Base-by-base conservation (phyloP, 495 filamentous ascomycete genomes). In the Penicillium angulare region DNA sequence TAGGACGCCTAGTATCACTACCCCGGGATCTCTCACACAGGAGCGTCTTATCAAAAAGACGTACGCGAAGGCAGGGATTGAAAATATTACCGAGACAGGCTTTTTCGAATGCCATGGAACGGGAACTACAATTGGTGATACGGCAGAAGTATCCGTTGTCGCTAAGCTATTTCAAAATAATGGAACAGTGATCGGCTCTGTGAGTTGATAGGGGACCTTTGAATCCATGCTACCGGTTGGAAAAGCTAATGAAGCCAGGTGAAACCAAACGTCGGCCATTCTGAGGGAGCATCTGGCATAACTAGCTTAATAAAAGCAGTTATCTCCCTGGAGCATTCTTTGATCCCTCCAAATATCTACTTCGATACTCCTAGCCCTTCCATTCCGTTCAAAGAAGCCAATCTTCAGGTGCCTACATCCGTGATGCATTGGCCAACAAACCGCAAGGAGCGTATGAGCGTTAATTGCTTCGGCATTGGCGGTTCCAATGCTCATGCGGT, bases 21-120 rank as follows among this genome's bases (percentile, higher is more conserved):
- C n/a, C n/a, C n/a, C n/a, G n/a, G n/a, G n/a, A n/a, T n/a, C n/a
- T n/a, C n/a, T n/a, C n/a, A n/a, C n/a, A n/a, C n/a, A n/a, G n/a
- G n/a, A n/a, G n/a, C n/a, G n/a, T n/a, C n/a, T n/a, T n/a, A n/a
- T n/a, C n/a, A n/a, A n/a, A n/a, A n/a, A n/a, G n/a, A n/a, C n/a
- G n/a, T n/a, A n/a, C n/a, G n/a, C n/a, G n/a, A n/a, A n/a, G n/a
- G n/a, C n/a, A n/a, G n/a, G n/a, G n/a, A n/a, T n/a, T n/a, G n/a
- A n/a, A n/a, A n/a, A n/a, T n/a, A n/a, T n/a, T 9, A 8, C 2
- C 5, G 1, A 50, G 3, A 65, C 59, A 4, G 38, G 27, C 2
- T 69, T 53, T 34, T 23, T 69, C 9, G 68, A 75, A 31, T 17
- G 13, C 23, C 47, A 50, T 34, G 47, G 47, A 17, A 50, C 47